Base-by-base conservation (phyloP, 352 stramenopile species). In the Phytophthora podocarpi region DNA sequence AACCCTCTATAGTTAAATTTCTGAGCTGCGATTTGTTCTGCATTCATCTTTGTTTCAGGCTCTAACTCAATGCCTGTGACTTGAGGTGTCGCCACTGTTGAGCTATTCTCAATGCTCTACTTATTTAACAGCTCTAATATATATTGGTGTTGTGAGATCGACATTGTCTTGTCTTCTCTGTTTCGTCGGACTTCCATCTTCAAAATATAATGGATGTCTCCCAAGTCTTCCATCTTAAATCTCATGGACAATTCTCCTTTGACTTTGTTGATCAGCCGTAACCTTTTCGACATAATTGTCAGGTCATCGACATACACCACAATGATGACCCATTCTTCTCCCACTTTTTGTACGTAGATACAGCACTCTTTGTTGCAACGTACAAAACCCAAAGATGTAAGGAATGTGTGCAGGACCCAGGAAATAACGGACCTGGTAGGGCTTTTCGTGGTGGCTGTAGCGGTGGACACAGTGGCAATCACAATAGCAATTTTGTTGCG, bases 1-100 rank as follows among this genome's bases (percentile, higher is more conserved):
- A n/a, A n/a, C n/a, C 43, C 54, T 64, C 46, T 47, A 23, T 67
- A 72, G 32, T 61, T 51, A 34, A 67, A 72, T 15, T n/a, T 30
- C 31, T 70, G 55, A 7, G 55, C 43, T 39, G 59, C 50, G 20
- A 67, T 70, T 27, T 64, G 43, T 40, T 50, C 34, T 49, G 36
- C 35, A 4, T 20, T 60, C 30, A 67, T 50, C 6, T 63, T 48
- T 18, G 35, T 67, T 40, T 71, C 60, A 42, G 42, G 23, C 13
- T 67, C 26, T 18, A 64, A 34, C 12, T 5, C 31, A 3, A 40
- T 23, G 2, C 51, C 51, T 27, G 39, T 12, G 4, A 51, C 32
- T 53, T 61, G 53, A 34, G 53, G 32, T 52, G 41, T 57, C 26
- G 39, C n/a, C 4, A 37, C 49, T 10, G n/a, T 23, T 47, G 49